A percentile compares a stretch with the other conserved stretches of the same genome.
phyloP scores from a whole-genome alignment of 495 filamentous ascomycete species.

The Xylona heveae region DNA sequence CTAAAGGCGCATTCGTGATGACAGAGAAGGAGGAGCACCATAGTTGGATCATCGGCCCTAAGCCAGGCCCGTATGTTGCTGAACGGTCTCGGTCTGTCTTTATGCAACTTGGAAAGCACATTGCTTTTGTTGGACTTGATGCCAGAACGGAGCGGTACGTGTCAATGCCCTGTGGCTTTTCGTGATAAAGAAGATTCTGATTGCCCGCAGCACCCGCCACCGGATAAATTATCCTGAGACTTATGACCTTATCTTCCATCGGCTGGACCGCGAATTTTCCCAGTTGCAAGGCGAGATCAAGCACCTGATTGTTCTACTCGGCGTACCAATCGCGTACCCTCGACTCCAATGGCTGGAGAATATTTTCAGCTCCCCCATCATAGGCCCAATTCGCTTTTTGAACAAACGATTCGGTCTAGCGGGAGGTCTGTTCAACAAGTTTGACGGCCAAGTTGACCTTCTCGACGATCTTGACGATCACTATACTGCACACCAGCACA shows the following conservation, averaged over 20 bases:
- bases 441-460: constrained; percentile 77
- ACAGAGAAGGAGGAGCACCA: constrained; percentile 34
- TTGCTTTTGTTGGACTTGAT: constrained; percentile 76
- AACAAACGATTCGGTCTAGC: constrained; percentile 81
- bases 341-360: constrained; percentile 86
- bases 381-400: constrained; percentile 68
- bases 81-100: constrained; percentile 65
- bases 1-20: constrained; percentile 46
- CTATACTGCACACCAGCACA: constrained; percentile 83
- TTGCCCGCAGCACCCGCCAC: no score
- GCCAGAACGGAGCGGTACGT: constrained; percentile 58
- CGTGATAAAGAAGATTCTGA: no score
- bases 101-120: constrained; percentile 59
- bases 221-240: constrained; percentile 84
- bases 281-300: constrained; percentile 37
- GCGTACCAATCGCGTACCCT: constrained; percentile 88
- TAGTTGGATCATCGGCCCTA: constrained; percentile 58
- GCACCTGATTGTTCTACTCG: constrained; percentile 70
- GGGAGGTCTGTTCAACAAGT: constrained; percentile 74
- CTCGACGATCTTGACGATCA: constrained; percentile 91
- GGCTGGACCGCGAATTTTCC: constrained; percentile 40
- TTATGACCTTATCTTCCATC: constrained; percentile 60
- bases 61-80: constrained; percentile 59
- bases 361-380: constrained; percentile 61
- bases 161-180: no score